Base-by-base conservation (phyloP, 176 grass and related monocot species). In the Triticum urartu region DNA sequence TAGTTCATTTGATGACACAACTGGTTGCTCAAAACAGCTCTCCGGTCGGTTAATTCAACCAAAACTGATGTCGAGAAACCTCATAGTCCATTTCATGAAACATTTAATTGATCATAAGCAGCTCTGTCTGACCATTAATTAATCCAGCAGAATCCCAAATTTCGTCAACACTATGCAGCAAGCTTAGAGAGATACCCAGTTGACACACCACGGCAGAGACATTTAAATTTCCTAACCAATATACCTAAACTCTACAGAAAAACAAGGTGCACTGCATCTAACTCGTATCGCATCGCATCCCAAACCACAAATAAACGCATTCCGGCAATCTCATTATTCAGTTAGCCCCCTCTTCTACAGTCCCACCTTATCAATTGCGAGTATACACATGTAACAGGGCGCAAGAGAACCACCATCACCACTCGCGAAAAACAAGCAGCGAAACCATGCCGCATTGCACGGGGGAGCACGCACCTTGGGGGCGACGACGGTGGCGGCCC, bases 401-500 rank as follows among this genome's bases (percentile, higher is more conserved):
- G 47, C 7, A 20, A 9, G 45, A 32, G 39, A 50, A 79, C 35
- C 56, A 81, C 35, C 43, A 81, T 26, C 5, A 76, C 7, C 66
- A 7, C 8, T 2, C 9, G 6, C 15, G 12, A 2, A 11, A 60
- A 81, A 86, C 18, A 22, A 36, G 22, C 17, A 81, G 45, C 0
- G 28, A 3, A 15, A 62, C 59, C 9, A 73, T 73, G 38, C 24
- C 36, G 28, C 73, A 79, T 75, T 91, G 68, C 72, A 34, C 71
- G 25, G 60, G 60, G 22, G 15, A 9, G 20, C 42, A 75, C 79
- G 21, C 76, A 97, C 95, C 95, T 92, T 97, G 9, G 92, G 84
- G 66, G 90, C 90, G 18, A 97, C 86, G 20, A 88, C 88, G 36
- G 92, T 92, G 59, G 90, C 90, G 3, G 90, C 95, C 84, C 82